phyloP scores from a whole-genome alignment of 352 stramenopile species.

The Phytopythium sindhum region DNA sequence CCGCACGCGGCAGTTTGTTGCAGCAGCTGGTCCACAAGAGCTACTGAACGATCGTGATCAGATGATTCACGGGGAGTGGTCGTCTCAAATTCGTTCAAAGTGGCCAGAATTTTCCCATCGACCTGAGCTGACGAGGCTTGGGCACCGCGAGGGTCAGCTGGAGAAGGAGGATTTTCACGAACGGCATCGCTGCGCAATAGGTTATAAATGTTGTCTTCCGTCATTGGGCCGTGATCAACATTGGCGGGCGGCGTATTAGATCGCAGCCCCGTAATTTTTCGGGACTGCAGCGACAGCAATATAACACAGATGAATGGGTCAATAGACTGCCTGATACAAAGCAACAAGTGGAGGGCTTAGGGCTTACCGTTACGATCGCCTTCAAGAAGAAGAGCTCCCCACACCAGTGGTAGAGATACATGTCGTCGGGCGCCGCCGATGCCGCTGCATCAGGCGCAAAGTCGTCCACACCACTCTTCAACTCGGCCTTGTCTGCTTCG shows the following conservation, averaged over 20 bases:
- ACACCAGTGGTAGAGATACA: slow-evolving; percentile 55
- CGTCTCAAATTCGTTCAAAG: neutral
- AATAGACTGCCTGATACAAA: neutral
- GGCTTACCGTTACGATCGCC: slow-evolving; percentile 37
- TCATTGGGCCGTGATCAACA: slow-evolving; percentile 23
- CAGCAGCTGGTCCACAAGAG: slow-evolving; percentile 31
- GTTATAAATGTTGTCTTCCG: slow-evolving; percentile 31
- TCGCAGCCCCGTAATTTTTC: slow-evolving; percentile 25
- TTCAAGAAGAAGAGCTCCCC: slow-evolving; percentile 65
- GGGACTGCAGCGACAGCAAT: slow-evolving; percentile 1
- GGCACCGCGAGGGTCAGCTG: neutral
- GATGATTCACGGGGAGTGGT: neutral
- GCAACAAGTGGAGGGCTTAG: neutral
- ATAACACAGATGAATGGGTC: neutral
- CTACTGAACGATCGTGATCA: slow-evolving; percentile 9
- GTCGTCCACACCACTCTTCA: neutral
- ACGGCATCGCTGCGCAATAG: neutral
- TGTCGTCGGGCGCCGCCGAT: slow-evolving; percentile 28
- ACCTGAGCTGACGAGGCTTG: neutral
- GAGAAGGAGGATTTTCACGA: neutral
- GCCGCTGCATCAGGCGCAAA: neutral
- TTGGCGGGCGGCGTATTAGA: slow-evolving; percentile 11
- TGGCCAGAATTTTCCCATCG: neutral
- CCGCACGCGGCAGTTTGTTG: slow-evolving; percentile 38
- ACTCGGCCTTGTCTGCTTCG: neutral